Conservation (phyloP, 331 rosid genomes). For the Prunus yedoensis region DNA sequence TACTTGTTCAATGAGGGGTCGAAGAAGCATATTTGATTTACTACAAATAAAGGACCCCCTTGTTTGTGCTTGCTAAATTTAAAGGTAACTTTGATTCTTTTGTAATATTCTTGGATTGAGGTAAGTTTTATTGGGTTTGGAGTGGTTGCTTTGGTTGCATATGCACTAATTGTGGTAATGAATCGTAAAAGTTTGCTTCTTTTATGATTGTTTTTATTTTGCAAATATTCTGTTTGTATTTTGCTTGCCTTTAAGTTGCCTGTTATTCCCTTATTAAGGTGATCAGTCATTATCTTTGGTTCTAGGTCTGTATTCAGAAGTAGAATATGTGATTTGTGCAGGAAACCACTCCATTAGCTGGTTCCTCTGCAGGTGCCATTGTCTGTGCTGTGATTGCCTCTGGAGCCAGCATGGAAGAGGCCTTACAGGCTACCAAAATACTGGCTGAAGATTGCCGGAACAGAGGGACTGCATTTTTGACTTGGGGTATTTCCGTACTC, state of each 20-base stretch:
- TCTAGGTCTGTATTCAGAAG: background rate
- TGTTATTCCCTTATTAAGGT: background rate
- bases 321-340: slow-evolving; percentile 29
- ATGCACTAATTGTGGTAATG: background rate
- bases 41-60: background rate
- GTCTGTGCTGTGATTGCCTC: slow-evolving; percentile 92
- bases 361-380: slow-evolving; percentile 98
- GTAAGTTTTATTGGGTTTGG: background rate
- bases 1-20: too few relatives aligned
- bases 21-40: too few relatives aligned
- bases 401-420: slow-evolving; percentile 85
- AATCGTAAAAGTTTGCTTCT: too few relatives aligned
- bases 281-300: slow-evolving; percentile 3
- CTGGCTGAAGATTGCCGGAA: slow-evolving; percentile 86
- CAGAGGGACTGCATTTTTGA: slow-evolving; percentile 88
- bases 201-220: too few relatives aligned
- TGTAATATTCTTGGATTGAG: background rate
- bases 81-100: background rate
- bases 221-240: too few relatives aligned
- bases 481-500: slow-evolving; percentile 64
- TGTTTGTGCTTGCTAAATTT: background rate
- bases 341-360: slow-evolving; percentile 95
- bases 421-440: slow-evolving; percentile 65
- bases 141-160: background rate
- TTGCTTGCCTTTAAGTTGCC: too few relatives aligned